Base-by-base conservation (phyloP, 768 basidiomycete species). In the Hygrocybe coccinea region DNA sequence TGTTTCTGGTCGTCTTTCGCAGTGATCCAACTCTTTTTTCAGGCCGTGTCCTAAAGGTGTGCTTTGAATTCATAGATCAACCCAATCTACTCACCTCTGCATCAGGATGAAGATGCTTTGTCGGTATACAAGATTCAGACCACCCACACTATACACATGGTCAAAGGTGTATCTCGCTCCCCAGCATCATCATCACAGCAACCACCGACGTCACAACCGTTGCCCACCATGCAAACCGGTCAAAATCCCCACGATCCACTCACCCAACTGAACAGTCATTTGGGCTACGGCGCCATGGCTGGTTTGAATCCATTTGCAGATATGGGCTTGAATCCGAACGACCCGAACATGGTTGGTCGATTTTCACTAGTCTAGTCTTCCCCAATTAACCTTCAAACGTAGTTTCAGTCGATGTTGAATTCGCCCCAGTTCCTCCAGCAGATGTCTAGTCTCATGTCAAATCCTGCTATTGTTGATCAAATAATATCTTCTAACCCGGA, bases 271-370 rank as follows among this genome's bases (percentile, higher is more conserved):
- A 95, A 94, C 66, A 77, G 85, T 14, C 84, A 86, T 64, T 72
- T 82, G 69, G 89, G 86, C 0, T 90, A 85, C 60, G 91, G 91
- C 1, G 75, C 81, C 15, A 82, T 91, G 82, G 87, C 87, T 0
- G 88, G 89, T 5, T 76, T 95, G 67, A 97, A 98, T 64, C 95
- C 97, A 0, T 98, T 99, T 65, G 79, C 87, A 0, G 87, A 87
- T 3, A 84, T 95, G 82, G 95, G 95, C 1, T 49, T 95, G 43
- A 99, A 99, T 65, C 77, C 81, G 3, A 91, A 90, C 62, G 95
- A 97, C 67, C 95, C 95, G 0, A 97, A 97, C 68, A 90, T 95
- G 84, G 92, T 91, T 57, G 60, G 82, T 72, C 19, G 38, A 14
- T 39, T 8, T 12, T 55, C 35, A 14, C 12, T 21, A 29, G 52